These are phyloP conservation scores for Colletotrichum graminicola DNA, from an alignment of 2,329 filamentous ascomycete species.

Conservation along the genomic window DNA sequence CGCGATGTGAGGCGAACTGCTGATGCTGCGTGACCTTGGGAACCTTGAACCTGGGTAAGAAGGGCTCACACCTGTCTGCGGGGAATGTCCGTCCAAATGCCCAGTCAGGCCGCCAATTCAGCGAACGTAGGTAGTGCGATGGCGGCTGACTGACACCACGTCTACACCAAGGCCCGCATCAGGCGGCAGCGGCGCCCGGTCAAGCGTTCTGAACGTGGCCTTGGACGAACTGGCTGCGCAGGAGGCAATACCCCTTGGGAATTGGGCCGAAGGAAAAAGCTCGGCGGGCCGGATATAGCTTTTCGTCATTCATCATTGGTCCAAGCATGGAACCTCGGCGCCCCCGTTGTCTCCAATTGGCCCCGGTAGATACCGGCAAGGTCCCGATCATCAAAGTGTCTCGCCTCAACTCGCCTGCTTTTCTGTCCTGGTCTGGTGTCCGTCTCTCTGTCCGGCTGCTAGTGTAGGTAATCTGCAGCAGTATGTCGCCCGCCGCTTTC, in stretches of 20 bases:
- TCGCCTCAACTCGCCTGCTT: constrained; percentile 23
- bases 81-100: constrained; percentile 3
- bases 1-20: constrained; percentile 26
- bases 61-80: constrained; percentile 1
- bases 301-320: constrained; percentile 20
- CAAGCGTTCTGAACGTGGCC: constrained; percentile 1
- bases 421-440: not conserved
- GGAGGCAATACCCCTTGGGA: not conserved
- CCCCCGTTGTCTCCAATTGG: constrained; percentile 33
- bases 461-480: not conserved
- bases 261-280: constrained; percentile 30
- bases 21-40: constrained; percentile 11
- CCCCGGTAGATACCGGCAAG: constrained; percentile 6
- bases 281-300: constrained; percentile 21
- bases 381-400: constrained; percentile 18
- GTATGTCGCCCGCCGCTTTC: not conserved
- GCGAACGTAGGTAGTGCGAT: constrained; percentile 1
- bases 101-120: not conserved
- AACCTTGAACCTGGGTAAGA: constrained; percentile 2
- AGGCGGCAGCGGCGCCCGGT: constrained; percentile 15
- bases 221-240: constrained; percentile 4
- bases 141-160: not conserved
- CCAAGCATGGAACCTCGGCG: constrained; percentile 16
- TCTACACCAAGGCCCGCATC: not conserved
- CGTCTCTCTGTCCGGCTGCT: constrained; percentile 3